Conservation (phyloP, 2,329 filamentous ascomycete genomes). For the Waltergamsia citrina region DNA sequence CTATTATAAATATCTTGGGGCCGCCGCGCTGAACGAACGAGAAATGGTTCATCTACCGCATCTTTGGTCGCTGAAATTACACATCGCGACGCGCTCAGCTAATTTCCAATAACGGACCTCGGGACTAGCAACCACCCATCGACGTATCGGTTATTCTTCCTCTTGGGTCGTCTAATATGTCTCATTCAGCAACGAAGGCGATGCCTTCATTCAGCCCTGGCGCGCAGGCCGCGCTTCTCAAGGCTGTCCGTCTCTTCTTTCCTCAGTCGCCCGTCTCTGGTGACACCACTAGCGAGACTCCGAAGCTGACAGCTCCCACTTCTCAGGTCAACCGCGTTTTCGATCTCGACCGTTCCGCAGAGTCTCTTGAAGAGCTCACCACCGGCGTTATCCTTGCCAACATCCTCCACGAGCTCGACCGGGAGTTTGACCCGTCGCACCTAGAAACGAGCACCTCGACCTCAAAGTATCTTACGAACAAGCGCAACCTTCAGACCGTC, state of each 20-base stretch:
- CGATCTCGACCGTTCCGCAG: conserved; percentile 32
- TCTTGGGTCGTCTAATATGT: neutral
- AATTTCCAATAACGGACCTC: neutral
- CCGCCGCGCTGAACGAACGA: too few relatives aligned
- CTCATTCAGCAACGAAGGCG: neutral
- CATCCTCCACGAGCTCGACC: conserved; percentile 48
- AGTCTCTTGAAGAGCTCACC: conserved; percentile 39
- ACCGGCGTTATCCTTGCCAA: conserved; percentile 46
- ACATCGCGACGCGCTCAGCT: neutral
- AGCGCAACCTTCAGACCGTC: conserved; percentile 43
- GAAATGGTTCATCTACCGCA: neutral
- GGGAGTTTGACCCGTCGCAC: conserved; percentile 43
- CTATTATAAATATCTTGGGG: neutral
- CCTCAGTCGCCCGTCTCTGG: neutral
- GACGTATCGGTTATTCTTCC: neutral
- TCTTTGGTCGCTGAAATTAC: neutral
- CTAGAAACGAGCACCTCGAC: conserved; percentile 36
- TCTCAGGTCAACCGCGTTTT: conserved; percentile 28
- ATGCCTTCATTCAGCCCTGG: conserved; percentile 29
- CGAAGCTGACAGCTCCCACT: conserved; percentile 1
- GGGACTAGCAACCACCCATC: neutral
- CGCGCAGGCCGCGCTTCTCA: conserved; percentile 45
- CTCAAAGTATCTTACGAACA: conserved; percentile 34
- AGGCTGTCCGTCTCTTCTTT: conserved; percentile 34
- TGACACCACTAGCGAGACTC: neutral